phyloP scores from a whole-genome alignment of 2,329 filamentous ascomycete species.

The Alternaria arbusti region DNA sequence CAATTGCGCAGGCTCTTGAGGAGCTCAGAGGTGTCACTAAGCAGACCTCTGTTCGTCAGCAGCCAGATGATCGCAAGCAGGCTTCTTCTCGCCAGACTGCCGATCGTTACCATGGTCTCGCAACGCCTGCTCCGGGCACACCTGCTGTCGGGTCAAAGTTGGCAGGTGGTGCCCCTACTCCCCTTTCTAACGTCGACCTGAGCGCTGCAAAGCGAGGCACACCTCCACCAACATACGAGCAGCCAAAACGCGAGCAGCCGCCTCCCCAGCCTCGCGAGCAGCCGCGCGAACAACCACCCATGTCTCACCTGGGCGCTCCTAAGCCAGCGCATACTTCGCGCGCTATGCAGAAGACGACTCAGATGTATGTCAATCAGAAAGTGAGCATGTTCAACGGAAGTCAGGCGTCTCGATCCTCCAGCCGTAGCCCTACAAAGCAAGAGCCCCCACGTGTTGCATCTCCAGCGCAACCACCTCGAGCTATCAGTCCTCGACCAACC shows the following conservation, averaged over 20 bases:
- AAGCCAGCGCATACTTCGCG: slow-evolving; percentile 90
- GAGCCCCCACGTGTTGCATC: slow-evolving; percentile 63
- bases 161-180: slow-evolving; percentile 52
- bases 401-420: slow-evolving; percentile 62
- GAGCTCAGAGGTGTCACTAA: slow-evolving; percentile 90
- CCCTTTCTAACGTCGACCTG: slow-evolving; percentile 53
- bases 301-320: slow-evolving; percentile 83
- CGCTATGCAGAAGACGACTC: slow-evolving; percentile 94
- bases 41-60: slow-evolving; percentile 78
- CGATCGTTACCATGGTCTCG: slow-evolving; percentile 91
- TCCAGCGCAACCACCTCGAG: slow-evolving; percentile 67
- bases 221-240: slow-evolving; percentile 87
- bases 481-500: slow-evolving; percentile 63
- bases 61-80: slow-evolving; percentile 79
- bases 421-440: slow-evolving; percentile 57
- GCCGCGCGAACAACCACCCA: slow-evolving; percentile 52
- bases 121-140: slow-evolving; percentile 71
- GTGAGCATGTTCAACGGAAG: slow-evolving; percentile 72
- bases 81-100: slow-evolving; percentile 86
- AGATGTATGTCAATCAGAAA: slow-evolving; percentile 84
- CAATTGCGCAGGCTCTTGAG: slow-evolving; percentile 89
- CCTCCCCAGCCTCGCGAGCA: not conserved
- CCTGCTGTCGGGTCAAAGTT: slow-evolving; percentile 48
- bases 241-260: slow-evolving; percentile 50
- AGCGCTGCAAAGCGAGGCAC: slow-evolving; percentile 71